Percentiles rank a stretch among this genome's conserved stretches.
These are phyloP conservation scores for Parastagonospora avenae DNA, from an alignment of 2,329 filamentous ascomycete species.

Conservation along the genomic window DNA sequence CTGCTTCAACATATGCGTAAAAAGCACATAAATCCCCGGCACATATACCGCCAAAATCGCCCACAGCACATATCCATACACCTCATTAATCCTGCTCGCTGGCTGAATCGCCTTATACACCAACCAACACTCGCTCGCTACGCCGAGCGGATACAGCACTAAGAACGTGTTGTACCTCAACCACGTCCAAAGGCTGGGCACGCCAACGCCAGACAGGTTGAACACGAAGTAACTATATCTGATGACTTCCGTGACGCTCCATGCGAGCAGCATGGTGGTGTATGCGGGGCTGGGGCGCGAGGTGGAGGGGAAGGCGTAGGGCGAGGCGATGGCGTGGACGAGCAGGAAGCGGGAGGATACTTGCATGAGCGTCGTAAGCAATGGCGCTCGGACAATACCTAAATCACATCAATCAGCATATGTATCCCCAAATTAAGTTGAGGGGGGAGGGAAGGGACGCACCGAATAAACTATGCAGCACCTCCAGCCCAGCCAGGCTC, in stretches of 20 bases:
- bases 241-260: constrained; percentile 89
- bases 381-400: constrained; percentile 85
- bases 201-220: constrained; percentile 62
- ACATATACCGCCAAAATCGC: constrained; percentile 75
- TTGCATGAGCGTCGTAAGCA: constrained; percentile 88
- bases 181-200: constrained; percentile 74
- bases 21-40: constrained; percentile 81
- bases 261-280: constrained; percentile 80
- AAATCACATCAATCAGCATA: neutral
- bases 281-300: constrained; percentile 65
- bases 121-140: constrained; percentile 82
- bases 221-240: constrained; percentile 91
- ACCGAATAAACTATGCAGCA: constrained; percentile 81
- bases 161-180: constrained; percentile 91
- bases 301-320: constrained; percentile 66
- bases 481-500: constrained; percentile 80
- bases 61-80: constrained; percentile 65
- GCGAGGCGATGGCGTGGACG: constrained; percentile 81
- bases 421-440: neutral
- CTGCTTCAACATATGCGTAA: constrained; percentile 94
- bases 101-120: constrained; percentile 73
- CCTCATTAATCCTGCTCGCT: constrained; percentile 56
- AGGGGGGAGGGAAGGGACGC: constrained; percentile 28
- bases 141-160: constrained; percentile 89
- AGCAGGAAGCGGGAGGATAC: constrained; percentile 85